Base-by-base conservation (phyloP, 2,329 filamentous ascomycete species). In the Periconia digitata region DNA sequence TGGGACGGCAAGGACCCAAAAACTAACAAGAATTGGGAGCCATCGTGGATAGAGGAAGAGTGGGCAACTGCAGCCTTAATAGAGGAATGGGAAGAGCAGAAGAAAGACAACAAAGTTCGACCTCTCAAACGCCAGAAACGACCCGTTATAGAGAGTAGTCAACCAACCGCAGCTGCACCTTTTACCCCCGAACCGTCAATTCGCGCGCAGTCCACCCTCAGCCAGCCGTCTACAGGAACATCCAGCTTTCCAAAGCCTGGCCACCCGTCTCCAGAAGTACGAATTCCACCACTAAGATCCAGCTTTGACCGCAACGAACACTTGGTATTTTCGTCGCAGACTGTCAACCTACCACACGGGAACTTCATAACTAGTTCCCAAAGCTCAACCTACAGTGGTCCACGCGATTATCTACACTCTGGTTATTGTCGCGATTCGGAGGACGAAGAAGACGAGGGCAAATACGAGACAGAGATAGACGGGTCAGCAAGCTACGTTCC, bases 31-130 rank as follows among this genome's bases (percentile, higher is more conserved):
- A 50, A 53, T 1, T 85, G 77, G 59, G 47, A 66, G 3, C 76
- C 76, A 8, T 78, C 70, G 40, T 85, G 83, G 83, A 78, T 70
- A 39, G 85, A 83, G 83, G 81, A 43, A 43, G 7, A 50, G 59
- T 53, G 13, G 29, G 62, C 66, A 2, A 75, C 67, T 44, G 49
- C 62, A n/a, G 40, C 49, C n/a, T 62, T 72, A 6, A 53, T 75
- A 2, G 53, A 54, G 7, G 64, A 72, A 44, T 73, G 55, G 51
- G 50, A 63, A 36, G 40, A 43, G 36, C 23, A 18, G 43, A 41
- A 22, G 17, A 21, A 43, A 29, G 16, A 34, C 16, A 22, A 22
- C 17, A 21, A 35, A 29, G n/a, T 15, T 5, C 6, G 13, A 36
- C n/a, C 27, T 32, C n/a, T 8, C 20, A 41, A 12, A 34, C 35